phyloP scores from a whole-genome alignment of 31 red algal genomes.

The Porphyra umbilicalis region DNA sequence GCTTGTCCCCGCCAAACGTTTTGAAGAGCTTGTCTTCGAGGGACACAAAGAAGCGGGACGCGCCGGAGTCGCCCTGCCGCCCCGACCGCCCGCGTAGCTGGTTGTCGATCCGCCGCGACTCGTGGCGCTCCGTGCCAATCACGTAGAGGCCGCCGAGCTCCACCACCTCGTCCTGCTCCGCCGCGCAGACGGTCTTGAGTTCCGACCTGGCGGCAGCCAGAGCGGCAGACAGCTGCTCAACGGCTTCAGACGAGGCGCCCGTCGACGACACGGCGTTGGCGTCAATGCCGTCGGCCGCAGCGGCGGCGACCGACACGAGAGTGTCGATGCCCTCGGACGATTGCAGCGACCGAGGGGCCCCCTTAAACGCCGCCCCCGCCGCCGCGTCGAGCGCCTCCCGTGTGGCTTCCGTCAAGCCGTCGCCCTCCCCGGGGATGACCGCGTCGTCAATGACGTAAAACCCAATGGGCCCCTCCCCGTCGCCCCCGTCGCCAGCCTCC shows the following conservation, averaged over 20 bases:
- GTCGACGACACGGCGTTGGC: slow-evolving; percentile 1
- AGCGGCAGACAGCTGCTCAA: background rate
- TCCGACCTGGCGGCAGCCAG: slow-evolving; percentile 30
- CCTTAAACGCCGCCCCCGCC: background rate
- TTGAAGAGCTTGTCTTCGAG: slow-evolving; percentile 65
- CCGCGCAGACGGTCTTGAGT: slow-evolving; percentile 31
- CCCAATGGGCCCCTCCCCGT: background rate
- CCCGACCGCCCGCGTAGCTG: slow-evolving; percentile 74
- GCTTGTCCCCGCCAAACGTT: slow-evolving; percentile 73
- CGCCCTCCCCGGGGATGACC: slow-evolving; percentile 28
- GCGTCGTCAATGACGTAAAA: slow-evolving; percentile 61
- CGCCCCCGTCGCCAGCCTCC: background rate
- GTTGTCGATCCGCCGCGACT: slow-evolving; percentile 71
- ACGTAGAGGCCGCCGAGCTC: slow-evolving; percentile 64
- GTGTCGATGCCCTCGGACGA: background rate
- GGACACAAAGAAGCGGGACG: slow-evolving; percentile 69
- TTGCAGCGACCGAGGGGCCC: background rate
- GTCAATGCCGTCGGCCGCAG: slow-evolving; percentile 19
- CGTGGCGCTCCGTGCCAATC: slow-evolving; percentile 68
- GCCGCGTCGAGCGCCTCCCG: background rate
- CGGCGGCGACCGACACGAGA: background rate
- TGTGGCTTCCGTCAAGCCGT: background rate
- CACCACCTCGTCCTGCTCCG: slow-evolving; percentile 33
- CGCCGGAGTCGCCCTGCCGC: slow-evolving; percentile 67
- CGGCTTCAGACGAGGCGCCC: background rate